Evolutionary conservation across 352 stramenopile species (phyloP), one percentile per base, ranked within the genome.

Genomic region (Phytophthora chlamydospora): DNA sequence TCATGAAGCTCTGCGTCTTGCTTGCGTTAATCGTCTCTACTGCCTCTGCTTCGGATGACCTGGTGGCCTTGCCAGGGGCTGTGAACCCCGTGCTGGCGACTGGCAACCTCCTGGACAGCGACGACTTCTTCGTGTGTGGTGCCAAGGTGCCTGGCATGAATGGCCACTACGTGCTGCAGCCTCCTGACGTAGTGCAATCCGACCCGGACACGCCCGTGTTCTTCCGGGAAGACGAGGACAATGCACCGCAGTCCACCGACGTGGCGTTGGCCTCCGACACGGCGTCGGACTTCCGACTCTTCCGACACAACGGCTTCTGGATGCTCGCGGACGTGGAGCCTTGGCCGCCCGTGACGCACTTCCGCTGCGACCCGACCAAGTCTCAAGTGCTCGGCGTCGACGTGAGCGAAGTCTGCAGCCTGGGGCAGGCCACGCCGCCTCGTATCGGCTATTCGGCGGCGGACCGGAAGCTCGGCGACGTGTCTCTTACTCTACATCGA

Each of bases 241-340:
- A 73, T 0, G 51, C 62, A 1, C 34, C 31, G 10, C 17, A 53
- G 24, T 32, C 36, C 4, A 52, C 16, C 4, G 36, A 39, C 9
- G 34, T 57, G 4, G 36, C 48, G 7, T 17, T 54, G 5, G 36
- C 38, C 2, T 7, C 43, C 3, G 39, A 53, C 24, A 12, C 34
- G 24, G 34, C 39, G 21, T 54, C 31, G 21, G 80, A 91, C 44
- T 85, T 85, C 44, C 78, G 77, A 0, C 57, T 91, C 14, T 84
- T 85, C 41, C 71, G 81, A 31, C 73, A 86, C 68, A 72, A 82
- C 14, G 79, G 78, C 29, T 89, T 89, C 53, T 91, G 79, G 81
- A 75, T 88, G 72, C 71, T 91, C 35, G 77, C 75, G 0, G 75
- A 90, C 57, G 59, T 89, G 4, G 75, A 70, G 13, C 38, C 54